A percentile compares a stretch with the other conserved stretches of the same genome.
Conservation (phyloP, 257 asterid genomes). For the Salvia splendens region DNA sequence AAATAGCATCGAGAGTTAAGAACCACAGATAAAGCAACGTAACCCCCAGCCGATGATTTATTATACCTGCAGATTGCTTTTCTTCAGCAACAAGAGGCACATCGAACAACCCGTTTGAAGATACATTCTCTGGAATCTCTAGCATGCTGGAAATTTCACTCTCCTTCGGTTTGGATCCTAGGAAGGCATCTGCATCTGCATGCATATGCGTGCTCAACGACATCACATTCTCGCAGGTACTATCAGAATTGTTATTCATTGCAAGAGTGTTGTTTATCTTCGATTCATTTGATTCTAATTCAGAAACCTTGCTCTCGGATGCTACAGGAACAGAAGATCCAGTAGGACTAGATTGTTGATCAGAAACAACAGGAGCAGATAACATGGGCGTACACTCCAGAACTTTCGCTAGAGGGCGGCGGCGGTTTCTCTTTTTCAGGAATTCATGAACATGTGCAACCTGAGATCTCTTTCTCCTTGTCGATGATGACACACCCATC, state of each 20-base stretch:
- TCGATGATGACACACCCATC: slow-evolving; percentile 52
- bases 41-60: not conserved
- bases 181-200: slow-evolving; percentile 38
- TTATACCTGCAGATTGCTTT: slow-evolving; percentile 59
- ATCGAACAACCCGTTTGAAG: slow-evolving; percentile 54
- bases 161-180: slow-evolving; percentile 49
- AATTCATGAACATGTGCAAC: slow-evolving; percentile 64
- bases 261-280: slow-evolving; percentile 37
- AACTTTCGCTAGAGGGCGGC: slow-evolving; percentile 72
- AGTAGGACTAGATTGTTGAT: slow-evolving; percentile 49
- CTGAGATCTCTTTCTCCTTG: slow-evolving; percentile 65
- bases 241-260: slow-evolving; percentile 44
- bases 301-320: slow-evolving; percentile 53
- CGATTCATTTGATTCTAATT: slow-evolving; percentile 46
- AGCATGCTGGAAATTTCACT: slow-evolving; percentile 49
- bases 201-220: slow-evolving; percentile 38
- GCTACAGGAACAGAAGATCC: slow-evolving; percentile 46
- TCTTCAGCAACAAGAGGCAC: slow-evolving; percentile 71
- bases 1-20: not conserved
- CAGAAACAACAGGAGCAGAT: slow-evolving; percentile 55
- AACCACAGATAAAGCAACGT: not conserved
- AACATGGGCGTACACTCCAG: slow-evolving; percentile 64
- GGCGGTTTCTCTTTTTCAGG: slow-evolving; percentile 62
- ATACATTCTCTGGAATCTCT: slow-evolving; percentile 44
- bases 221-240: slow-evolving; percentile 46